Base-by-base conservation (phyloP, 148 eudicot species). In the Amaranthus cruentus region DNA sequence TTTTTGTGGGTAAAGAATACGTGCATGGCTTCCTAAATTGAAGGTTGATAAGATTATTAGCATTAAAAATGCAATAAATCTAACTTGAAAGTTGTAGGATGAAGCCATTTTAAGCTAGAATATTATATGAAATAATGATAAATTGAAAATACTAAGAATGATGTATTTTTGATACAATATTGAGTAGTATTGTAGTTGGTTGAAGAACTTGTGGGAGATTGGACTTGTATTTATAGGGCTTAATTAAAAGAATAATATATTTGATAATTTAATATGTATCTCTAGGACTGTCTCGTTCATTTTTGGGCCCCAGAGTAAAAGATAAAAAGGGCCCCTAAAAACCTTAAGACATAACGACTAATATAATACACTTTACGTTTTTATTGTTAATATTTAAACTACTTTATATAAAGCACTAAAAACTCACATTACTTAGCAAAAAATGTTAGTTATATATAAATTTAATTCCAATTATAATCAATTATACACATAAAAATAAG, bases 21-120 rank as follows among this genome's bases (percentile, higher is more conserved):
- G 83, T 64, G 80, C 80, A 81, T 81, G 77, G 83, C 67, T 55
- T 5, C 56, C 62, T 61, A 61, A 4, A 72, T 68, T 47, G 12
- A 62, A 43, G 58, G 69, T 72, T 44, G 70, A 46, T 15, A 61
- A 54, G 7, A 60, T 43, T n/a, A 81, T 47, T 47, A 81, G 52
- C 42, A 76, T 9, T 4, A 81, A 9, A 7, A 70, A 10, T 58
- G 58, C 48, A 7, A 74, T 0, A 10, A 69, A 3, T 28, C 11
- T 47, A n/a, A 75, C 47, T 14, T 14, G 13, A 54, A 63, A 74
- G 58, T 42, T 55, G 15, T 2, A 8, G 4, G 74, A 62, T 69
- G 2, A 10, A 55, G 78, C 74, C 78, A 74, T 74, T 42, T 18
- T 38, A 62, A 38, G 64, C 4, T 21, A 8, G 14, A 6, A 18